Evolutionary conservation across 2,329 filamentous ascomycete species (phyloP), one percentile per base, ranked within the genome.

Genomic region (Gliomastix tumulicola): DNA sequence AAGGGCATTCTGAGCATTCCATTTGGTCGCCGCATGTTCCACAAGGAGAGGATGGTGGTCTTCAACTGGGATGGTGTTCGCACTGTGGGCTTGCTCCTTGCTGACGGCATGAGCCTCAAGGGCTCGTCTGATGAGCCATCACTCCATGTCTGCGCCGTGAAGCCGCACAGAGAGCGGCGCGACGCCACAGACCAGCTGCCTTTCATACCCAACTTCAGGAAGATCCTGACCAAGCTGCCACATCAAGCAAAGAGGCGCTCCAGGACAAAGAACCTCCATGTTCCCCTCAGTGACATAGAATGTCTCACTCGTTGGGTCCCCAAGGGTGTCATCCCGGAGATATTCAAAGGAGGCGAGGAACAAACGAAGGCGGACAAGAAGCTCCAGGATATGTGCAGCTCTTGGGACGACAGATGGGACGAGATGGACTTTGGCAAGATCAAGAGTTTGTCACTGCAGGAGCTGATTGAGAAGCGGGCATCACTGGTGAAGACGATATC

Each of bases 161-260:
- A 74, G 43, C 74, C 80, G 2, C 66, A 78, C 27, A 73, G 83
- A 39, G 73, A 79, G 39, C 76, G 78, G 38, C 76, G 88, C 25
- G 81, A 89, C 49, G 77, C 84, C 13, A 86, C 82, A n/a, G 90
- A 97, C 52, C 69, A 94, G 23, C 68, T 98, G 10, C 89, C 92
- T 0, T 97, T 89, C 52, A 62, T 94, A 3, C 75, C 83, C 5
- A 63, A 66, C 1, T 87, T 92, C 55, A 74, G 84, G 12, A 68
- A 70, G 30, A 66, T 81, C 32, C 78, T 94, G 46, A 74, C 80
- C 10, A 67, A 74, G 11, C 57, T 94, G 1, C 83, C 87, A 2
- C n/a, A n/a, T n/a, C 75, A 79, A 36, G 69, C 66, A 13, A 79
- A 78, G 47, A 74, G 71, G 40, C 75, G 87, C 16, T 76, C 94